These are phyloP conservation scores for Aspergillus olivimuriae DNA, from an alignment of 495 filamentous ascomycete species.

Conservation along the genomic window DNA sequence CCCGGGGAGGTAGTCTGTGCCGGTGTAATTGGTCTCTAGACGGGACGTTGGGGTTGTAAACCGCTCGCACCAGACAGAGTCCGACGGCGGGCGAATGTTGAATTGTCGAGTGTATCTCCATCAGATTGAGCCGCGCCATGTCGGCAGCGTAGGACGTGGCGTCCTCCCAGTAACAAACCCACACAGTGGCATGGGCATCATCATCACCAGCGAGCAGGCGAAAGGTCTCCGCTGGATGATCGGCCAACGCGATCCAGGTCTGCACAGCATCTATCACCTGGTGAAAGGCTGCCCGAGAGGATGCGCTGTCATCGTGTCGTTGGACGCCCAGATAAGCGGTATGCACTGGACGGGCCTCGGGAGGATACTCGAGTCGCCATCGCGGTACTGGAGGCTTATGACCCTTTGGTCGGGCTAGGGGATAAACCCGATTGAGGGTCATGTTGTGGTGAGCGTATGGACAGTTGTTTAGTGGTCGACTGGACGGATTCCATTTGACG, in stretches of 20 bases:
- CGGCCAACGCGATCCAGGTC: constrained; percentile 6
- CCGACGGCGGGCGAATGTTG: background rate
- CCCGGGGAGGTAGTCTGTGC: constrained; percentile 16
- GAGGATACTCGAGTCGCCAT: constrained; percentile 6
- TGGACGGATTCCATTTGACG: too few relatives aligned
- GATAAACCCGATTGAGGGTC: constrained; percentile 1
- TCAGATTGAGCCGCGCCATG: constrained; percentile 4
- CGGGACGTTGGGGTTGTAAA: constrained; percentile 9
- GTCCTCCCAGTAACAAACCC: constrained; percentile 17
- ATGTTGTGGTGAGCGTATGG: background rate
- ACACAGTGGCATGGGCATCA: background rate
- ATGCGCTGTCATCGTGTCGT: constrained; percentile 1
- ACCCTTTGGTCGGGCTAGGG: constrained; percentile 3
- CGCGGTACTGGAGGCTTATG: constrained; percentile 11
- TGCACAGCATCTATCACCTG: constrained; percentile 1
- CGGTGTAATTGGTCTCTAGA: constrained; percentile 20
- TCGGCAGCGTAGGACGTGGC: constrained; percentile 5
- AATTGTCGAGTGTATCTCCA: background rate
- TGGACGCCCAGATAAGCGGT: constrained; percentile 17
- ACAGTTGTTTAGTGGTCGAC: too few relatives aligned
- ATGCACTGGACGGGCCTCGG: constrained; percentile 4
- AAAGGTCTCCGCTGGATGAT: constrained; percentile 7
- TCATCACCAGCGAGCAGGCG: constrained; percentile 12
- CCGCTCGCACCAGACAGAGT: constrained; percentile 7
- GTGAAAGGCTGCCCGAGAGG: background rate